These are phyloP conservation scores for Crithidia expoeki DNA, from an alignment of 208 protist species.

Conservation along the genomic window DNA sequence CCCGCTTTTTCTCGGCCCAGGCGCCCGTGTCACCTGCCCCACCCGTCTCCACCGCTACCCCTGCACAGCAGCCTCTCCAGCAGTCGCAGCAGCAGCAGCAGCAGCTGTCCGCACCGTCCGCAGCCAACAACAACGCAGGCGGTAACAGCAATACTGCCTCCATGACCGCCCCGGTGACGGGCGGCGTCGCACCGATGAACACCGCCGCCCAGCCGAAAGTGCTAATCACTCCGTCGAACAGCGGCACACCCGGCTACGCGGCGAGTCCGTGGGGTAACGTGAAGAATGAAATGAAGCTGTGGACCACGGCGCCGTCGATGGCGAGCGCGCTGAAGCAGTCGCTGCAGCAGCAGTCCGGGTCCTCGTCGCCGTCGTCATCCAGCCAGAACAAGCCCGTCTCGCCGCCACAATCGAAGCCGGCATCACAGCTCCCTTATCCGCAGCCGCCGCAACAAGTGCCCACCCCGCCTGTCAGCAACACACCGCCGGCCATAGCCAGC, in stretches of 20 bases:
- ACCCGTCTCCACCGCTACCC: background rate
- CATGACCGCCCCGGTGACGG: background rate
- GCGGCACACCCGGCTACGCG: constrained; percentile 23
- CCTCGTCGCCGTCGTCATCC: background rate
- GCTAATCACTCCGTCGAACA: constrained; percentile 26
- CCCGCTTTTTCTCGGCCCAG: constrained; percentile 57
- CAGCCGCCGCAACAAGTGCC: background rate
- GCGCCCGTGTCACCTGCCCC: background rate
- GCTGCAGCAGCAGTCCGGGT: constrained; percentile 25
- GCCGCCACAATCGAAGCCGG: constrained; percentile 17
- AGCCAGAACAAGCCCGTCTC: constrained; percentile 1
- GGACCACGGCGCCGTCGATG: constrained; percentile 34
- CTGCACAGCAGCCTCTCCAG: background rate
- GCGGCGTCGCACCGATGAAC: background rate
- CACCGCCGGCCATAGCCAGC: background rate
- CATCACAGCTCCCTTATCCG: constrained; percentile 7
- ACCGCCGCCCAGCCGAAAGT: constrained; percentile 16
- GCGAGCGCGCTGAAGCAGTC: constrained; percentile 37
- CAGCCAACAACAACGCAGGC: too few relatives aligned
- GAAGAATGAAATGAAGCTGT: constrained; percentile 39
- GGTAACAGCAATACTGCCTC: background rate
- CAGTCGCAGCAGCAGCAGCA: background rate
- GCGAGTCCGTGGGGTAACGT: constrained; percentile 30
- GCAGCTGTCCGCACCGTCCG: too few relatives aligned
- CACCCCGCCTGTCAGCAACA: background rate